Evolutionary conservation across 805 yeast genomes (phyloP).

Genomic region (Zygotorulaspora danielsina): DNA sequence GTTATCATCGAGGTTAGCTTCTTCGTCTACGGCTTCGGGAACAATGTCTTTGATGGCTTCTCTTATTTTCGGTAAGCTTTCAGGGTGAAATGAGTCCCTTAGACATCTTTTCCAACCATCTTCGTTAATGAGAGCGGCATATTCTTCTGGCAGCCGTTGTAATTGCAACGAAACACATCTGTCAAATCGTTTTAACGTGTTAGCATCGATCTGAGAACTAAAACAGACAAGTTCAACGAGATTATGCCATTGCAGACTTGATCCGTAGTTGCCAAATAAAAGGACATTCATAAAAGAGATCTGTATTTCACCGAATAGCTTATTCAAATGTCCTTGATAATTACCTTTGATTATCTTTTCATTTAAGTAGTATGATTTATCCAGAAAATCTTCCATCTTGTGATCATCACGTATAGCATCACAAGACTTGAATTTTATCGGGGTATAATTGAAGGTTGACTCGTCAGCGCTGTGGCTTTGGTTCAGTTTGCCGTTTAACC

Average conservation of each 20-base stretch:
- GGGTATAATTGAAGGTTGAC: constrained; percentile 20
- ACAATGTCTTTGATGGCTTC: constrained; percentile 3
- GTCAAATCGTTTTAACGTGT: constrained; percentile 16
- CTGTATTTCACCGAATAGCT: constrained; percentile 51
- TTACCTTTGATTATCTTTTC: constrained; percentile 30
- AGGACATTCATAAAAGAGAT: constrained; percentile 46
- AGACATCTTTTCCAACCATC: constrained; percentile 21
- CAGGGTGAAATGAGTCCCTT: constrained; percentile 15
- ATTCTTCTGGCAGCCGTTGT: constrained; percentile 24
- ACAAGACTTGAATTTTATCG: constrained; percentile 28
- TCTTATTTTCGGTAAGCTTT: constrained; percentile 4
- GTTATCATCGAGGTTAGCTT: constrained; percentile 4
- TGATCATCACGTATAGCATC: constrained; percentile 35
- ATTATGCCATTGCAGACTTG: constrained; percentile 60
- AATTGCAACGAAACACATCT: constrained; percentile 20
- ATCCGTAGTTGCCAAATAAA: constrained; percentile 58
- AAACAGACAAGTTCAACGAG: constrained; percentile 40
- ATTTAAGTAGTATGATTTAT: constrained; percentile 57
- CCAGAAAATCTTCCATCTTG: constrained; percentile 50
- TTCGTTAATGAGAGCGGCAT: constrained; percentile 24
- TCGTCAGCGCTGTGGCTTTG: constrained; percentile 5
- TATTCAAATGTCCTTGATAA: constrained; percentile 30
- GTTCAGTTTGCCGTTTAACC: constrained; percentile 16
- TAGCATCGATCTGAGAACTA: constrained; percentile 15
- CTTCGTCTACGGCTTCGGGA: constrained; percentile 5